Percentiles rank a stretch among this genome's conserved stretches.
phyloP scores from a whole-genome alignment of 176 grass and related monocot genomes.

The Puya raimondii region DNA sequence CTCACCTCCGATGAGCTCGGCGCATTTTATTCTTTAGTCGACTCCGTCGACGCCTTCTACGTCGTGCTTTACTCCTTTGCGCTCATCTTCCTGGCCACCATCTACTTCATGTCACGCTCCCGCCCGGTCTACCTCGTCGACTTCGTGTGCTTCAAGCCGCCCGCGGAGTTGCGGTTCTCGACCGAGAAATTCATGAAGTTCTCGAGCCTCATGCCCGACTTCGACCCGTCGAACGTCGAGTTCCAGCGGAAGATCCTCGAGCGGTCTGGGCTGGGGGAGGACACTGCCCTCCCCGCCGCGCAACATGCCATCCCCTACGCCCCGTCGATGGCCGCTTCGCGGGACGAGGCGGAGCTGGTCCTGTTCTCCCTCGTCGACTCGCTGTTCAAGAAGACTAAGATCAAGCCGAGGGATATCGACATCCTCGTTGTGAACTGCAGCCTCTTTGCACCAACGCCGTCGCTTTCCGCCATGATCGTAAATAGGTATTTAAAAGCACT shows the following conservation, averaged over 20 bases:
- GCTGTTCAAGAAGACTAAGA: constrained; percentile 49
- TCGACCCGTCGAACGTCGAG: constrained; percentile 43
- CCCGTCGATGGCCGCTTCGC: constrained; percentile 72
- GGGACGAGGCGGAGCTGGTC: constrained; percentile 65
- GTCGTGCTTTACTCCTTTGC: not conserved
- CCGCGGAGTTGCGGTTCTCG: constrained; percentile 35
- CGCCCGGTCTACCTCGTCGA: constrained; percentile 77
- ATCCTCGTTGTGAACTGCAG: constrained; percentile 91
- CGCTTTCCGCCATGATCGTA: constrained; percentile 86
- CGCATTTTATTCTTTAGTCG: not conserved
- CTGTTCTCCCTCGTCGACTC: constrained; percentile 65
- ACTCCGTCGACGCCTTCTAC: not conserved
- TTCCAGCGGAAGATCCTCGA: constrained; percentile 97
- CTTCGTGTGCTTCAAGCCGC: constrained; percentile 75
- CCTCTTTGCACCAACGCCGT: constrained; percentile 82
- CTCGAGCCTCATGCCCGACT: constrained; percentile 56
- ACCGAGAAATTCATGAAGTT: constrained; percentile 56
- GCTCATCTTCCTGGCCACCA: constrained; percentile 23
- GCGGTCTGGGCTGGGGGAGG: constrained; percentile 86
- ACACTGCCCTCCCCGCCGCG: constrained; percentile 66
- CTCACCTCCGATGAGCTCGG: not conserved
- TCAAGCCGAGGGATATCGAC: constrained; percentile 77
- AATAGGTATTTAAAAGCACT: constrained; percentile 30
- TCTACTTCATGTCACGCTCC: constrained; percentile 70
- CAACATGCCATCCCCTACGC: constrained; percentile 53